A percentile compares a stretch with the other conserved stretches of the same genome.
Conservation (phyloP, 2,329 filamentous ascomycete species). For the Magnaporthiopsis rhizophila region DNA sequence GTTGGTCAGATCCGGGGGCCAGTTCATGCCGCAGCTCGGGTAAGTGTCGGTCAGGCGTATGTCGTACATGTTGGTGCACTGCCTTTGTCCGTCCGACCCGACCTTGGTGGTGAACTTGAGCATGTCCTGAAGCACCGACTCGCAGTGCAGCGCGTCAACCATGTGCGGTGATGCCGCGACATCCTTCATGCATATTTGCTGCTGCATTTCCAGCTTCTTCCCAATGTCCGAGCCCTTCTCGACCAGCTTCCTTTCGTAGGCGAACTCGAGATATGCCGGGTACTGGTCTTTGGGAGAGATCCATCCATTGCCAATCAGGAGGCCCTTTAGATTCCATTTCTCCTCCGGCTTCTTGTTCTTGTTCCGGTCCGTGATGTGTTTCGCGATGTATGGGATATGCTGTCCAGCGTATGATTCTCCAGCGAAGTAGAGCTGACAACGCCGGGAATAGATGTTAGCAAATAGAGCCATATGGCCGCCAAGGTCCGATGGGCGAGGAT, state of each 20-base stretch:
- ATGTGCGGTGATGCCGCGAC: constrained; percentile 42
- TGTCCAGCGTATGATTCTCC: constrained; percentile 97
- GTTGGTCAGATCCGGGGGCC: constrained; percentile 76
- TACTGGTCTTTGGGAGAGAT: constrained; percentile 89
- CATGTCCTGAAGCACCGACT: constrained; percentile 60
- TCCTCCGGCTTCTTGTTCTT: constrained; percentile 42
- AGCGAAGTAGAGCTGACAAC: constrained; percentile 72
- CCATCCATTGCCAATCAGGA: constrained; percentile 94
- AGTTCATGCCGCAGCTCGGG: constrained; percentile 92
- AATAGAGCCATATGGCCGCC: background rate
- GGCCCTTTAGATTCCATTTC: constrained; percentile 71
- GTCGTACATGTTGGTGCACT: constrained; percentile 96
- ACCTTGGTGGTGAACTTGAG: constrained; percentile 55
- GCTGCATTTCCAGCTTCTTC: constrained; percentile 58
- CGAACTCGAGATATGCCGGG: constrained; percentile 72
- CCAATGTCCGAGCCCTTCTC: constrained; percentile 56
- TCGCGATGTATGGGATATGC: constrained; percentile 95
- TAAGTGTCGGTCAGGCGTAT: constrained; percentile 73
- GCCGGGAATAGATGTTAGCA: background rate
- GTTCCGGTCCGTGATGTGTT: constrained; percentile 82
- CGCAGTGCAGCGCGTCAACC: constrained; percentile 66
- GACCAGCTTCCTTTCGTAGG: constrained; percentile 69
- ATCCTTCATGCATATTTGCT: constrained; percentile 60
- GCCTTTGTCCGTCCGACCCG: constrained; percentile 25
- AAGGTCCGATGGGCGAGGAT: background rate